phyloP scores from a whole-genome alignment of 1,284 basidiomycete genomes.

The Ganoderma resinaceum region DNA sequence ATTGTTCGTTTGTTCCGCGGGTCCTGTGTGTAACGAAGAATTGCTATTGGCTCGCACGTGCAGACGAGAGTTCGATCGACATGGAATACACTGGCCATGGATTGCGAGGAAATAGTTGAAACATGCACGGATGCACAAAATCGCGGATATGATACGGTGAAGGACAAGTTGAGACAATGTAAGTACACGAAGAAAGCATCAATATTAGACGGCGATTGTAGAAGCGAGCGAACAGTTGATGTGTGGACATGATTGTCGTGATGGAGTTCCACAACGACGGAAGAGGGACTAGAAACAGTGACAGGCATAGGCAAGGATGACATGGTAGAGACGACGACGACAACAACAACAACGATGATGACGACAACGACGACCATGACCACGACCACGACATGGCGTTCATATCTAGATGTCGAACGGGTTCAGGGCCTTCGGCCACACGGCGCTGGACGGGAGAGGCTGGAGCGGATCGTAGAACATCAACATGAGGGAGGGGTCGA shows the following conservation, averaged over 20 bases:
- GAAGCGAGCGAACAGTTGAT: background rate
- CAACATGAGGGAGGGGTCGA: background rate
- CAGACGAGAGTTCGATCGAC: too few species aligned
- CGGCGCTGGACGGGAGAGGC: background rate
- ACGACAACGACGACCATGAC: background rate
- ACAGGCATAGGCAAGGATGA: background rate
- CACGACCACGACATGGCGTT: background rate
- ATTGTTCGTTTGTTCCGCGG: background rate
- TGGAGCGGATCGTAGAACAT: background rate
- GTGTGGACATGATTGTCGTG: background rate
- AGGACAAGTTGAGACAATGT: too few species aligned
- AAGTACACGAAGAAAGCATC: background rate
- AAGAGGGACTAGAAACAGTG: background rate
- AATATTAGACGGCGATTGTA: background rate
- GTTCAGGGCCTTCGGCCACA: background rate
- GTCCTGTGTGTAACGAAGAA: too few species aligned
- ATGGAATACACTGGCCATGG: background rate
- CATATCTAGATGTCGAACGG: background rate
- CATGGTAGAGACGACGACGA: background rate
- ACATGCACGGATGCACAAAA: background rate
- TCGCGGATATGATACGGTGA: too few species aligned
- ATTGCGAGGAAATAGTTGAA: background rate
- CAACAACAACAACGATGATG: too few species aligned
- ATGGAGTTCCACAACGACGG: too few species aligned
- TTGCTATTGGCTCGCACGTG: too few species aligned